A percentile compares a stretch with the other conserved stretches of the same genome.
Conservation (phyloP, 2,329 filamentous ascomycete species). For the Colletotrichum graminicola region DNA sequence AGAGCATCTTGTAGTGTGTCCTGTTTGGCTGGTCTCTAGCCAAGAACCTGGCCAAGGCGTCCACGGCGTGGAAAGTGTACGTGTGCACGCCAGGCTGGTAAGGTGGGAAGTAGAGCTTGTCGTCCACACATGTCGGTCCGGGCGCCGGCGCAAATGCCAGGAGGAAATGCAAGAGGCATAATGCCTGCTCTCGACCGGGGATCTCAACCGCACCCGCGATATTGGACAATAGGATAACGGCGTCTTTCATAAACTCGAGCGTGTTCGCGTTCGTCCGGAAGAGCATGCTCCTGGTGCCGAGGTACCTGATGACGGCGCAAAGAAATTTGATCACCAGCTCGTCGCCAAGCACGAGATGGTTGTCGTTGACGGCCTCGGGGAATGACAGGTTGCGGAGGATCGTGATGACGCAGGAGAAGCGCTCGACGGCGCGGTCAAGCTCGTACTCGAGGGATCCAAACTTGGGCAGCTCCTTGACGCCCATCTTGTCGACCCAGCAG, state of each 20-base stretch:
- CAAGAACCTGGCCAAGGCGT: slow-evolving; percentile 90
- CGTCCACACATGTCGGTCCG: slow-evolving; percentile 68
- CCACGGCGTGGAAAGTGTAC: slow-evolving; percentile 90
- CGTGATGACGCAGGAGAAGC: slow-evolving; percentile 89
- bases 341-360: slow-evolving; percentile 81
- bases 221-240: slow-evolving; percentile 90
- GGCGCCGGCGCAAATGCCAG: slow-evolving; percentile 90
- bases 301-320: slow-evolving; percentile 83
- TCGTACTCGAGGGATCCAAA: slow-evolving; percentile 85
- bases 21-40: slow-evolving; percentile 95
- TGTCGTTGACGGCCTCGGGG: slow-evolving; percentile 64
- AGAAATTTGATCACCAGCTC: slow-evolving; percentile 85
- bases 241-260: slow-evolving; percentile 97
- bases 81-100: slow-evolving; percentile 87
- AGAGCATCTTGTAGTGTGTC: slow-evolving; percentile 84
- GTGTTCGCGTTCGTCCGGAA: slow-evolving; percentile 86
- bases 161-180: slow-evolving; percentile 88
- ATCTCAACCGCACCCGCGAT: slow-evolving; percentile 84
- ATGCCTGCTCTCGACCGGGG: slow-evolving; percentile 86
- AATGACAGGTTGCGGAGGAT: slow-evolving; percentile 95
- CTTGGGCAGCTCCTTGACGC: slow-evolving; percentile 77
- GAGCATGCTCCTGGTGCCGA: slow-evolving; percentile 90
- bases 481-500: slow-evolving; percentile 80
- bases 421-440: slow-evolving; percentile 87
- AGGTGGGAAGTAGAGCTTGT: slow-evolving; percentile 77